Evolutionary conservation across 208 protist genomes (phyloP), one percentile per base, ranked within the genome.

Genomic region (Leishmania mexicana): DNA sequence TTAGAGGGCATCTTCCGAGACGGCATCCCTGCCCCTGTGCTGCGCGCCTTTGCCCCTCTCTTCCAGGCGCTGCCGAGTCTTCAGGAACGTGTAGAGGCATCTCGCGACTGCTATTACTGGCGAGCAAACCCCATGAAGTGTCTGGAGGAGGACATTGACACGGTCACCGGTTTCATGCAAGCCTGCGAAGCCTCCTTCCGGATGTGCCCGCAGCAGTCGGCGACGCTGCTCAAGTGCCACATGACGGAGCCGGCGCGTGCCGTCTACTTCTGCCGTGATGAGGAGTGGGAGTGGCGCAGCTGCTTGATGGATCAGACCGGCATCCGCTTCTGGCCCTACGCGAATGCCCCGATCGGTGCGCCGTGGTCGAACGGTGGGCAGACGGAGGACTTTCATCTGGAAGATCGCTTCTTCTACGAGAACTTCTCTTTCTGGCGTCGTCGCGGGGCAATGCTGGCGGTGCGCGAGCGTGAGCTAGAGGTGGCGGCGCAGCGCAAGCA

Each of bases 261-360:
- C n/a, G 89, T 98, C 38, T 98, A 89, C 72, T 98, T 98, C 87
- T 98, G 95, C 84, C 92, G 95, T 45, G 95, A 98, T 79, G 95
- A 98, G 80, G 95, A 98, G 87, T 98, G 93, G 92, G 93, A 98
- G 89, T 98, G 95, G 95, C 95, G 95, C n/a, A 96, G 83, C 65
- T 98, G 95, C 81, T 76, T 98, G 75, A 98, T 98, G 95, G 95
- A 98, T 79, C 91, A 96, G 79, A 98, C 95, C 0, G 95, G 95
- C 28, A 85, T 96, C 35, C 95, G 95, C 76, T 98, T 98, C 83
- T 98, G 92, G 90, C 95, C 95, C 2, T 98, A 98, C 84, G 95
- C 95, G 19, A 98, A 98, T 80, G 93, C 95, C 8, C 93, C 93
- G 28, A 89, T 95, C 71, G 93, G 91, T 31, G 93, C 93, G 15